phyloP scores from a whole-genome alignment of 192 early-diverging fungal species.

The Entophlyctis luteolus region DNA sequence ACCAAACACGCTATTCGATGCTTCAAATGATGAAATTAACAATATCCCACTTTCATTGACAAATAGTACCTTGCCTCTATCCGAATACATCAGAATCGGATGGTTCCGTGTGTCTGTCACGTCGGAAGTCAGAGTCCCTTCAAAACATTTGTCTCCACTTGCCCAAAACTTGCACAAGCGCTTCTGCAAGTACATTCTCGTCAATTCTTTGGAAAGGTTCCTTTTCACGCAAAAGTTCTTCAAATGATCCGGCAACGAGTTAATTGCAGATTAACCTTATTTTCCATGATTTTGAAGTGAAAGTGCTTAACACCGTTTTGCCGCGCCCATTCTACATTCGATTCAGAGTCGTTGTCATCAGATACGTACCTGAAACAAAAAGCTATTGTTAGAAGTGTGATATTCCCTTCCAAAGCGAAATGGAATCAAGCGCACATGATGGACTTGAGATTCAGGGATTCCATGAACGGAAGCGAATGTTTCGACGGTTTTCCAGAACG shows the following conservation, averaged over 20 bases:
- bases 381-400: not conserved
- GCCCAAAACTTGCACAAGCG: conserved; percentile 44
- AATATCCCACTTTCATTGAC: not conserved
- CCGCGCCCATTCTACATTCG: conserved; percentile 80
- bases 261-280: conserved; percentile 65
- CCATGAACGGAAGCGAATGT: conserved; percentile 86
- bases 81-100: conserved; percentile 88
- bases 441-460: conserved; percentile 79
- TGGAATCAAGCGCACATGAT: conserved; percentile 63
- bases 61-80: conserved; percentile 83
- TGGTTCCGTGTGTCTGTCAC: conserved; percentile 40
- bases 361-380: conserved; percentile 68
- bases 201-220: conserved; percentile 54
- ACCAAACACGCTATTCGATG: conserved; percentile 96
- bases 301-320: conserved; percentile 75
- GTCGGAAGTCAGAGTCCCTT: not conserved
- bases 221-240: not conserved
- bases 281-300: conserved; percentile 86
- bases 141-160: not conserved
- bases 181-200: conserved; percentile 40
- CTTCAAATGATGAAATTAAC: conserved; percentile 26
- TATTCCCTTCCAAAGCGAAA: not conserved
- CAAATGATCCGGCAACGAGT: not conserved
- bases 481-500: conserved; percentile 89
- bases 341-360: conserved; percentile 84